Percentiles rank a stretch among this genome's conserved stretches.
Evolutionary conservation across 31 red algal species (phyloP).

Genomic region (Porphyra umbilicalis): DNA sequence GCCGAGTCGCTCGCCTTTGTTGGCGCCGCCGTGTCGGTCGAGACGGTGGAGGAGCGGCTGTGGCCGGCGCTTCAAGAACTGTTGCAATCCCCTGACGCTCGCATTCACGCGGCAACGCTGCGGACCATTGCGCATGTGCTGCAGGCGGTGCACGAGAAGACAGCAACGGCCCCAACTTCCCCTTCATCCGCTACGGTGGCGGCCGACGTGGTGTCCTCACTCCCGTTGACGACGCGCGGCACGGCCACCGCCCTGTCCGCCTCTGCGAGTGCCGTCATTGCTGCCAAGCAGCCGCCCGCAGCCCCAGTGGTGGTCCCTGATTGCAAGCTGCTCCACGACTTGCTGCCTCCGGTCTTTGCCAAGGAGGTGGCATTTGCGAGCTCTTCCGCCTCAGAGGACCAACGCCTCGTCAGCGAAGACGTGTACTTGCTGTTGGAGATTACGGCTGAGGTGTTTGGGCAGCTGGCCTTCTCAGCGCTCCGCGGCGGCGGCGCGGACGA

Average conservation of each 20-base stretch:
- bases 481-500: constrained; percentile 1
- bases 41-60: constrained; percentile 32
- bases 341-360: constrained; percentile 44
- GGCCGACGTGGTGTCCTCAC: neutral
- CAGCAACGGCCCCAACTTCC: neutral
- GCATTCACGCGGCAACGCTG: constrained; percentile 68
- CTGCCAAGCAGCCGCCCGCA: neutral
- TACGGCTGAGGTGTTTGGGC: constrained; percentile 59
- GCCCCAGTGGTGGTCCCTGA: neutral
- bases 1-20: constrained; percentile 70
- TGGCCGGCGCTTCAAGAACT: constrained; percentile 45
- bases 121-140: constrained; percentile 49
- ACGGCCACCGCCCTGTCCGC: neutral
- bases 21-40: constrained; percentile 33
- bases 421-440: constrained; percentile 73
- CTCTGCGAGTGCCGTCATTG: neutral
- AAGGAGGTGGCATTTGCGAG: constrained; percentile 30
- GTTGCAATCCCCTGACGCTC: constrained; percentile 19
- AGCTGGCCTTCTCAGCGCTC: constrained; percentile 28
- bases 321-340: constrained; percentile 20
- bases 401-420: constrained; percentile 59
- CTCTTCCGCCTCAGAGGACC: constrained; percentile 31
- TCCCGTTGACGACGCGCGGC: neutral
- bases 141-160: constrained; percentile 19
- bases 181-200: neutral